phyloP scores from a whole-genome alignment of 306 rosid genomes.

The Pterocarpus macrocarpus region DNA sequence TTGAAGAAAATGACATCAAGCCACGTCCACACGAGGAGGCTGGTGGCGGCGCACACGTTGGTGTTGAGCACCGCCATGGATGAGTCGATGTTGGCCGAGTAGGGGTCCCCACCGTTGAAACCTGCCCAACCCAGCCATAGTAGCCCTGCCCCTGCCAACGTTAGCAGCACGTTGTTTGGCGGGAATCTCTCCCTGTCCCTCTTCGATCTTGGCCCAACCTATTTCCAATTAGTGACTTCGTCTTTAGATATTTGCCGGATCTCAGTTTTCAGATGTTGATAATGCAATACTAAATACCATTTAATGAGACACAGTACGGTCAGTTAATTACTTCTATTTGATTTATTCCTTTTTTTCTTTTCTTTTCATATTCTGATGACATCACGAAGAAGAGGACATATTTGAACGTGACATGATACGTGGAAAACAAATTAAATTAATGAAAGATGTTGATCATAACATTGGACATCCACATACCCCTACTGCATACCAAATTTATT shows the following conservation, averaged over 20 bases:
- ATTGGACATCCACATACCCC: background rate
- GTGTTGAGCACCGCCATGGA: conserved; percentile 83
- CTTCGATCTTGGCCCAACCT: conserved; percentile 75
- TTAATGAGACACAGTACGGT: no score
- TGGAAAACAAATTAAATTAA: background rate
- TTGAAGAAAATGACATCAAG: conserved; percentile 75
- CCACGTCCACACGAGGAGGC: conserved; percentile 75
- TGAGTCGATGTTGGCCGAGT: conserved; percentile 70
- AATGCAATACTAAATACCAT: background rate
- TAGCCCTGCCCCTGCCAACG: conserved; percentile 72
- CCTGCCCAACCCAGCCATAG: conserved; percentile 88
- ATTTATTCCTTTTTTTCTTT: background rate
- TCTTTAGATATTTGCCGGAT: background rate
- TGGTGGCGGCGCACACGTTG: conserved; percentile 80
- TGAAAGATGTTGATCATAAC: background rate
- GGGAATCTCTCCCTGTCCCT: conserved; percentile 77
- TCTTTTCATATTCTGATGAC: background rate
- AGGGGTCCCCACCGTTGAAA: conserved; percentile 86
- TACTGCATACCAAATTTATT: background rate
- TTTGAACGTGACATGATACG: background rate
- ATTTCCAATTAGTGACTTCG: background rate
- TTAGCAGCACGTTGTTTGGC: conserved; percentile 74
- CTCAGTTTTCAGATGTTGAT: background rate
- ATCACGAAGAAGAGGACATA: background rate
- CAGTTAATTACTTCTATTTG: background rate